Evolutionary conservation across 202 grass and related monocot species (phyloP), one percentile per base, ranked within the genome.

Genomic region (Carex sylvatica): DNA sequence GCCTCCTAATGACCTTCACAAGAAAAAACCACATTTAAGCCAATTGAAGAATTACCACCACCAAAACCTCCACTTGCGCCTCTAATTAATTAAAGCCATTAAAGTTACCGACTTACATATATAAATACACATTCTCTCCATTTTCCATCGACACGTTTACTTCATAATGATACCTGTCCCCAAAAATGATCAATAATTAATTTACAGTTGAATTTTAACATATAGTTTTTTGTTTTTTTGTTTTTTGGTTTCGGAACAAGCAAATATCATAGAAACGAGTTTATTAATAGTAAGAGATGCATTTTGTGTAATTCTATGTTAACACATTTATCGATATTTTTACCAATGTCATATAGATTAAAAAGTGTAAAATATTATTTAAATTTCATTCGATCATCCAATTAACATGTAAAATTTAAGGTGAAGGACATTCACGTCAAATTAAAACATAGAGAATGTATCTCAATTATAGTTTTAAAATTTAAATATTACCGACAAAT

Each of bases 1-100:
- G 69, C 19, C 69, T 0, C 19, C 69, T 0, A 72, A 72, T 24
- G 20, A 47, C 69, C 3, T 49, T 72, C 69, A 72, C 69, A 72
- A 14, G 40, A 24, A 24, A 24, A 72, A 49, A 23, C 12, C 18
- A 72, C 19, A 72, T 26, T 73, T 51, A 1, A 24, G 20, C 9
- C 10, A 8, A 49, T 72, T 80, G 77, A 59, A 53, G 14, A 64
- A 78, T 14, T 47, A 2, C 59, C 65, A 80, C 59, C 59, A 49
- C 74, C 78, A 65, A 80, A 65, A 47, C 35, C 6, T 19, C 77
- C 59, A 80, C 58, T 47, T 38, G 77, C 18, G 11, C 4, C n/a
- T 16, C 30, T 9, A 38, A 38, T 38, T 65, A 6, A 65, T 65
- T 46, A 65, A 80, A 80, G 78, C 36, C 65, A 36, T 40, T 20